These are phyloP conservation scores for Adenanthera pavonina DNA, from an alignment of 306 rosid genomes.

Conservation along the genomic window DNA sequence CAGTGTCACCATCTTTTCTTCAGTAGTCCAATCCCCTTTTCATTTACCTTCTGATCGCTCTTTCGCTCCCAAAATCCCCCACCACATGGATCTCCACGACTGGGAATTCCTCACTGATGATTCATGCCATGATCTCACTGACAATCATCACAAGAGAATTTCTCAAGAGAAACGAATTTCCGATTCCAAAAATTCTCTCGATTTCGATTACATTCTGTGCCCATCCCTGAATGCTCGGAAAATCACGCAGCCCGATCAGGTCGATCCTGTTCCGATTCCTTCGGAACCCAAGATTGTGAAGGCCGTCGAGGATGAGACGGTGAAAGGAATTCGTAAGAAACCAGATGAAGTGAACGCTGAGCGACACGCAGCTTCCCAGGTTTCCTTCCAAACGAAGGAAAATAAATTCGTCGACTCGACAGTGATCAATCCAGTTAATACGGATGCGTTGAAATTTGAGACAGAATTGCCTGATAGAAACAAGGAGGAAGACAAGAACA, in stretches of 20 bases:
- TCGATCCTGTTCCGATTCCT: slow-evolving; percentile 52
- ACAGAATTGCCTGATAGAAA: slow-evolving; percentile 27
- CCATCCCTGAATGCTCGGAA: slow-evolving; percentile 54
- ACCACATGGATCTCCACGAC: slow-evolving; percentile 69
- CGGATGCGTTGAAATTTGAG: slow-evolving; percentile 46
- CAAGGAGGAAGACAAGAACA: slow-evolving; percentile 34
- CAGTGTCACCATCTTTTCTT: slow-evolving; percentile 58
- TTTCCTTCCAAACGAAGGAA: slow-evolving; percentile 68
- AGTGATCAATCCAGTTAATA: slow-evolving; percentile 55
- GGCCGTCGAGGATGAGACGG: slow-evolving; percentile 30
- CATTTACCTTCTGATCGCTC: slow-evolving; percentile 26
- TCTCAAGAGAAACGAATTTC: slow-evolving; percentile 39
- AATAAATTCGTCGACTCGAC: slow-evolving; percentile 83
- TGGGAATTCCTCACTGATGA: slow-evolving; percentile 81
- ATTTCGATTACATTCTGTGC: slow-evolving; percentile 60
- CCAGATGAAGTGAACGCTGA: slow-evolving; percentile 40
- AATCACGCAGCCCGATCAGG: slow-evolving; percentile 32
- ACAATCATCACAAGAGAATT: slow-evolving; percentile 49
- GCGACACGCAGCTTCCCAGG: slow-evolving; percentile 54
- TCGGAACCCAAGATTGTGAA: slow-evolving; percentile 41
- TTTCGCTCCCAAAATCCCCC: slow-evolving; percentile 2
- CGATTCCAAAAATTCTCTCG: slow-evolving; percentile 45
- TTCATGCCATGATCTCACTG: slow-evolving; percentile 60
- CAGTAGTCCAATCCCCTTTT: slow-evolving; percentile 20
- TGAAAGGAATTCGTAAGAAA: slow-evolving; percentile 32